Conservation (phyloP, 352 stramenopile genomes). For the Phytophthora nicotianae region DNA sequence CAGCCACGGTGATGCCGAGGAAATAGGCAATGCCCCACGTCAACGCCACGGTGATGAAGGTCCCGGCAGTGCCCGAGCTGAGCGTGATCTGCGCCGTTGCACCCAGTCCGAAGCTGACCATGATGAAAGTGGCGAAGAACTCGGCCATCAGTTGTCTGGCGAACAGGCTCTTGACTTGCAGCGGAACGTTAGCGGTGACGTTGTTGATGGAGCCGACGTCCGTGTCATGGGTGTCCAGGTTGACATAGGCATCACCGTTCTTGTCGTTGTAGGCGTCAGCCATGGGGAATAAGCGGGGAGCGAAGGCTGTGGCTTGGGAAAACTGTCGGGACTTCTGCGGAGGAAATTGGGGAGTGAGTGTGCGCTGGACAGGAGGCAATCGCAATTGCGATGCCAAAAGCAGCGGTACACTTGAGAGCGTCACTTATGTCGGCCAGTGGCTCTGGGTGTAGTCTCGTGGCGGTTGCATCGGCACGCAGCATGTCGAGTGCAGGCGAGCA, state of each 20-base stretch:
- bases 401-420: neutral
- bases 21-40: slow-evolving; percentile 64
- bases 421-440: neutral
- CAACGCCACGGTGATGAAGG: slow-evolving; percentile 58
- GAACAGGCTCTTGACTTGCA: slow-evolving; percentile 38
- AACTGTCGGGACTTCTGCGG: slow-evolving; percentile 18
- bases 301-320: too few species aligned
- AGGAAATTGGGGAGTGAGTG: slow-evolving; percentile 12
- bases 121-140: slow-evolving; percentile 59
- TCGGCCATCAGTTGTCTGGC: slow-evolving; percentile 56
- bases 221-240: slow-evolving; percentile 26
- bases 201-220: slow-evolving; percentile 12
- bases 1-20: slow-evolving; percentile 50
- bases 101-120: slow-evolving; percentile 51
- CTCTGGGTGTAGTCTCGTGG: neutral
- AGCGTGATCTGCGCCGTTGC: slow-evolving; percentile 54
- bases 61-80: slow-evolving; percentile 40
- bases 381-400: neutral
- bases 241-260: slow-evolving; percentile 20
- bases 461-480: slow-evolving; percentile 15
- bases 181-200: slow-evolving; percentile 7
- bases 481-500: neutral
- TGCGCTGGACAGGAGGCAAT: neutral
- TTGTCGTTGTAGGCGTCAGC: slow-evolving; percentile 21
- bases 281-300: slow-evolving; percentile 19